A percentile compares a stretch with the other conserved stretches of the same genome.
Evolutionary conservation across 805 yeast genomes (phyloP).

Genomic region (Metschnikowia similis): DNA sequence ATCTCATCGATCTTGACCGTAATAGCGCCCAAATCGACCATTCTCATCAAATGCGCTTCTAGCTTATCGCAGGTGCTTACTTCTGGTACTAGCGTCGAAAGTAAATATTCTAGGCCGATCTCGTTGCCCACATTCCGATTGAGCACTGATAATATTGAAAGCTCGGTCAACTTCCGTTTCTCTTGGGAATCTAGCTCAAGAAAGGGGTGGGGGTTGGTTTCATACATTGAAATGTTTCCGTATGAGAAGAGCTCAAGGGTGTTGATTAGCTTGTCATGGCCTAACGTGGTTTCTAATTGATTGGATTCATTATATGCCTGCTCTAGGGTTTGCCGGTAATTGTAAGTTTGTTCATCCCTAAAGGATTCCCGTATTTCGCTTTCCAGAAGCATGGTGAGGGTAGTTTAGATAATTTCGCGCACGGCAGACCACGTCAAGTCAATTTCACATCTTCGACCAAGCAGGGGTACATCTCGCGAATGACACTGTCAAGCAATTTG

Average conservation of each 20-base stretch:
- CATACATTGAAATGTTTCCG: conserved; percentile 28
- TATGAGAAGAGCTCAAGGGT: conserved; percentile 38
- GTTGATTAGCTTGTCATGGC: conserved; percentile 11
- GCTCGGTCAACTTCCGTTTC: conserved; percentile 23
- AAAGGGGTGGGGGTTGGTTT: conserved; percentile 15
- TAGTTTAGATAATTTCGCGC: background rate
- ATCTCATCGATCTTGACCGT: conserved; percentile 28
- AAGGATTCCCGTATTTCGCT: background rate
- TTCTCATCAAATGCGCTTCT: conserved; percentile 21
- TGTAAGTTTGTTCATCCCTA: background rate
- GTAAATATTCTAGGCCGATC: conserved; percentile 15
- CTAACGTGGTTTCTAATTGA: background rate
- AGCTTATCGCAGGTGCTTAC: conserved; percentile 7
- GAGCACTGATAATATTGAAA: conserved; percentile 24
- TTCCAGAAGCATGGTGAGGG: background rate
- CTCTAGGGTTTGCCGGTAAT: conserved; percentile 8
- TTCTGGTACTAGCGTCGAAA: conserved; percentile 6
- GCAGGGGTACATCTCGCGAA: conserved; percentile 24
- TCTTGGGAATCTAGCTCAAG: conserved; percentile 13
- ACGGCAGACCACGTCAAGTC: background rate
- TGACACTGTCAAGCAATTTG: conserved; percentile 20
- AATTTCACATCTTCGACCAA: conserved; percentile 5
- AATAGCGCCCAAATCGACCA: conserved; percentile 23
- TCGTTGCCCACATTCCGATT: conserved; percentile 21
- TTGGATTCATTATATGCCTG: background rate